These are phyloP conservation scores for Plasmodium malariae DNA, from an alignment of 169 alveolate genomes.

Conservation along the genomic window DNA sequence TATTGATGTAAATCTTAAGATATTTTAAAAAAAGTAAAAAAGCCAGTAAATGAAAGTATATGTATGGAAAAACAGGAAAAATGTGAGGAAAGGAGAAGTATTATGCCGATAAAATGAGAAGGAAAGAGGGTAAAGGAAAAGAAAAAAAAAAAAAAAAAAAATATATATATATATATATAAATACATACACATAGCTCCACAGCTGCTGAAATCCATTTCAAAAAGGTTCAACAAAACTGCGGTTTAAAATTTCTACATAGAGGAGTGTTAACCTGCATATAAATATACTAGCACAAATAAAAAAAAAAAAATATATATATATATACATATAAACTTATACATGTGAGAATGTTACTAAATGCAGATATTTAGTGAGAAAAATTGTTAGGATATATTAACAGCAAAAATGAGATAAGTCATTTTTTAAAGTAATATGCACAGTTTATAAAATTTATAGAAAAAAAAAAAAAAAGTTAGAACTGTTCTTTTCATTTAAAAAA, in stretches of 20 bases:
- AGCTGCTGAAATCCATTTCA: not conserved
- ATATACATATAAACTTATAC: not conserved
- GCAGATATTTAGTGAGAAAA: constrained; percentile 18
- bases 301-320: not conserved
- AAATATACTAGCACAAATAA: not conserved
- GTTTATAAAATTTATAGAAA: not conserved
- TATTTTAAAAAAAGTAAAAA: no score
- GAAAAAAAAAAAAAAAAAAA: no score
- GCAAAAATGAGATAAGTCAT: not conserved
- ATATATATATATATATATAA: no score
- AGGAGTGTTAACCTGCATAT: no score
- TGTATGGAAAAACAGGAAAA: no score
- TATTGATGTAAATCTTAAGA: no score
- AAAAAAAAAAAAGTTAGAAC: constrained; percentile 24
- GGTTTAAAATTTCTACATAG: no score
- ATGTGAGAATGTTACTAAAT: not conserved
- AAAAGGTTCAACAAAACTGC: no score
- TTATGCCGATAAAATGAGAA: no score
- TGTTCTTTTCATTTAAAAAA: constrained; percentile 21
- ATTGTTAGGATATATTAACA: not conserved
- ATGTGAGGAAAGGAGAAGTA: no score
- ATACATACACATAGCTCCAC: constrained; percentile 5
- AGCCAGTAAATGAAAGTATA: no score
- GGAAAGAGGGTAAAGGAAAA: no score
- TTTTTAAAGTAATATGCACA: not conserved